Conservation (phyloP, 768 basidiomycete genomes). For the Xanthoconium purpureum region DNA sequence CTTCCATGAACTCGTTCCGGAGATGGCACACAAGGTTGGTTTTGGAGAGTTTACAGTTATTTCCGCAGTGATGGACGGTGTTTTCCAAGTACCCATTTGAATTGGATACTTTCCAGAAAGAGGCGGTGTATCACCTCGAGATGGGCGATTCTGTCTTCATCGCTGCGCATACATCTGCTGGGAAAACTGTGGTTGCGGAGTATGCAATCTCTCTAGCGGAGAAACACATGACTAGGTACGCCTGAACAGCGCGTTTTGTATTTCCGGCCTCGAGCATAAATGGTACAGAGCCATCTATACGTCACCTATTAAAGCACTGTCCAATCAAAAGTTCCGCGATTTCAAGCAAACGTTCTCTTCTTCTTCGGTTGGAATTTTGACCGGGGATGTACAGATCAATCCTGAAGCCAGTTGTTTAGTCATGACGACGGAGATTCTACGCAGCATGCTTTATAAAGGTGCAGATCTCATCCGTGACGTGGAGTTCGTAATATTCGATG, state of each 20-base stretch:
- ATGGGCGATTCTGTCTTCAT: constrained; percentile 98
- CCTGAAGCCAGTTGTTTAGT: constrained; percentile 95
- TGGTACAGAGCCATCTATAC: constrained; percentile 88
- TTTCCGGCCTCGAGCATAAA: constrained; percentile 9
- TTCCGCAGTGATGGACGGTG: constrained; percentile 4
- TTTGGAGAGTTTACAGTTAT: background rate
- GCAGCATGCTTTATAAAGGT: constrained; percentile 98
- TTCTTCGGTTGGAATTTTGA: constrained; percentile 89
- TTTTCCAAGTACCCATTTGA: constrained; percentile 94
- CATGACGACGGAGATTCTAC: constrained; percentile 97
- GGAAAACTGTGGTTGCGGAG: constrained; percentile 98
- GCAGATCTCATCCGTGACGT: constrained; percentile 98
- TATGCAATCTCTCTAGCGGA: constrained; percentile 96
- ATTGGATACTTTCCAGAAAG: constrained; percentile 97
- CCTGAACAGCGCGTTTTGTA: constrained; percentile 10
- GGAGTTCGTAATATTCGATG: constrained; percentile 99
- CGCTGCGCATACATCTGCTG: constrained; percentile 99
- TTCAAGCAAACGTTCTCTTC: constrained; percentile 96
- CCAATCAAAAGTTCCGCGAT: constrained; percentile 98
- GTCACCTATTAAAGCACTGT: constrained; percentile 96
- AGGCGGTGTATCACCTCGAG: constrained; percentile 96
- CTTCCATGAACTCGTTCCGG: constrained; percentile 89
- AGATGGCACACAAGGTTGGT: constrained; percentile 88
- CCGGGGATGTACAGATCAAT: constrained; percentile 99
- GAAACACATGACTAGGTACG: constrained; percentile 97